Evolutionary conservation across 1,284 basidiomycete genomes (phyloP).

Genomic region (Cystobasidiaceae sp.): DNA sequence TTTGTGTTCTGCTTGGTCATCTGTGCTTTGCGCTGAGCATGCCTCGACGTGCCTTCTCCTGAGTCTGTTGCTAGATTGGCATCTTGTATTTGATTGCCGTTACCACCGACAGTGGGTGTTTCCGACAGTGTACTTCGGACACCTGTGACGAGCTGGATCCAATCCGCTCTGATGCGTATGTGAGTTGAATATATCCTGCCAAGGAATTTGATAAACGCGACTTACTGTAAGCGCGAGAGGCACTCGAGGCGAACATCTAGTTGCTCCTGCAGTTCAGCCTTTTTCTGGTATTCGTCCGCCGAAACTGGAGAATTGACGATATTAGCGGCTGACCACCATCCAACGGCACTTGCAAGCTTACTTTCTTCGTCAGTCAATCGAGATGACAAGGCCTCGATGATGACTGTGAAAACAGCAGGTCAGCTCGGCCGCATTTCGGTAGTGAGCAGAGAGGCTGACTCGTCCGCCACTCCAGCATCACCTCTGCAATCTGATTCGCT

Average conservation of each 20-base stretch:
- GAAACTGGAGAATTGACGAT: too few relatives aligned
- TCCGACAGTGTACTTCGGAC: slow-evolving; percentile 8
- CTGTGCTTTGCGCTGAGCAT: slow-evolving; percentile 1
- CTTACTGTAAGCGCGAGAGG: slow-evolving; percentile 4
- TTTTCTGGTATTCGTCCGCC: slow-evolving; percentile 39
- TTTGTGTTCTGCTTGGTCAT: background rate
- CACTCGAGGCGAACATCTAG: slow-evolving; percentile 34
- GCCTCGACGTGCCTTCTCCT: slow-evolving; percentile 6
- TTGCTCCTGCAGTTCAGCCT: slow-evolving; percentile 38
- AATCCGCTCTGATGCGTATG: slow-evolving; percentile 4
- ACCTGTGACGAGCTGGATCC: slow-evolving; percentile 25
- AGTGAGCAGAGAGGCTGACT: background rate
- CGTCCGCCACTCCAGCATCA: slow-evolving; percentile 27
- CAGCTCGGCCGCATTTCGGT: background rate
- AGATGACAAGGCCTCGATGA: slow-evolving; percentile 3
- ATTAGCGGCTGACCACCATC: too few relatives aligned
- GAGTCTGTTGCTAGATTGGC: background rate
- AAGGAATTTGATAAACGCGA: background rate
- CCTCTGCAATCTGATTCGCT: slow-evolving; percentile 34
- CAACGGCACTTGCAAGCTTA: too few relatives aligned
- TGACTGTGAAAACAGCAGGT: background rate
- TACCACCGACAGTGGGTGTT: background rate
- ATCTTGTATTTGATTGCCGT: background rate
- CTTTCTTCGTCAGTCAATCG: slow-evolving; percentile 13
- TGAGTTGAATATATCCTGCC: background rate